Conservation (phyloP, 1,284 basidiomycete genomes). For the Hemileia vastatrix region DNA sequence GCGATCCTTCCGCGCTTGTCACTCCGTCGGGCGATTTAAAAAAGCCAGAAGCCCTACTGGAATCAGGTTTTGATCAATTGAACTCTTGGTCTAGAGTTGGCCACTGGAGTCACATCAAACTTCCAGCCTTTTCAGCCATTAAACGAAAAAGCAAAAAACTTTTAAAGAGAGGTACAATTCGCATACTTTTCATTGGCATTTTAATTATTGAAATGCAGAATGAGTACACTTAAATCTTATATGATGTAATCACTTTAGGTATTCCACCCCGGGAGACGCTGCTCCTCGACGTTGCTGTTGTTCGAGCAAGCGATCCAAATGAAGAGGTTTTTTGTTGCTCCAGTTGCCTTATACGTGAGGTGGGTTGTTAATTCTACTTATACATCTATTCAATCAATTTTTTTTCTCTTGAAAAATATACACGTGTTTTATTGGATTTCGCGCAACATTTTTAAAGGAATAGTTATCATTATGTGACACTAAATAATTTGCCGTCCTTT, state of each 20-base stretch:
- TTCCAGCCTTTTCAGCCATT: conserved; percentile 21
- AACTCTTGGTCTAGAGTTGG: too few species aligned
- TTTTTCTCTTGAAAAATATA: background rate
- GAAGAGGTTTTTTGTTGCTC: conserved; percentile 21
- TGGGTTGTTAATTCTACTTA: background rate
- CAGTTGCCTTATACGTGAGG: conserved; percentile 21
- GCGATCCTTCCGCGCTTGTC: conserved; percentile 9
- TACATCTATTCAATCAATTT: background rate
- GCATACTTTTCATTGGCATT: too few species aligned
- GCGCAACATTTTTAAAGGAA: background rate
- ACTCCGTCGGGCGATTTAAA: background rate
- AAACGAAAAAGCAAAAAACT: conserved; percentile 23
- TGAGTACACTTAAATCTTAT: too few species aligned
- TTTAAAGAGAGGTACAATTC: too few species aligned
- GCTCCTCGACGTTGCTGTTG: conserved; percentile 16
- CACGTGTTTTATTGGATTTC: background rate
- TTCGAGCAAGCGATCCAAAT: conserved; percentile 18
- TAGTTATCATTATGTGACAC: background rate
- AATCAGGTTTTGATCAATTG: background rate
- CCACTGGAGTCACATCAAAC: conserved; percentile 22
- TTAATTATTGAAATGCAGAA: too few species aligned
- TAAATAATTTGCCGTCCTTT: too few species aligned
- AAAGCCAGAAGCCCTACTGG: background rate
- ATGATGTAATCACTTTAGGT: conserved; percentile 11
- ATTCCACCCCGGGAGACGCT: conserved; percentile 21